Percentiles rank a stretch among this genome's conserved stretches.
These are phyloP conservation scores for Ascocoryne sarcoides DNA, from an alignment of 2,329 filamentous ascomycete genomes.

Conservation along the genomic window DNA sequence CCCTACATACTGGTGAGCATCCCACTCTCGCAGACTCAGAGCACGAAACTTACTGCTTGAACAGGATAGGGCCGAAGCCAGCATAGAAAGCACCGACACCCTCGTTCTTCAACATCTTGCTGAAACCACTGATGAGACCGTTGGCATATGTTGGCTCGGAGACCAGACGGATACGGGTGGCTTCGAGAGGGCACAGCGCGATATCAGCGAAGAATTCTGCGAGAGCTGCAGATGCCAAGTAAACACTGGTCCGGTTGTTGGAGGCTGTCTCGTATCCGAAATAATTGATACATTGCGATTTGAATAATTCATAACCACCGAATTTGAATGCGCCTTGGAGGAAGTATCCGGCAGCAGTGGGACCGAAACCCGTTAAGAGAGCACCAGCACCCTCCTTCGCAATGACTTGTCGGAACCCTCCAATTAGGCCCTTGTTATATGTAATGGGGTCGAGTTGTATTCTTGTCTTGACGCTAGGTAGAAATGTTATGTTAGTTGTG, in stretches of 20 bases:
- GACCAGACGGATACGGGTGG: slow-evolving; percentile 87
- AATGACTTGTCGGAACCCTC: slow-evolving; percentile 80
- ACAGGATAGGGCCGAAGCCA: slow-evolving; percentile 79
- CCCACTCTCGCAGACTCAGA: slow-evolving; percentile 9
- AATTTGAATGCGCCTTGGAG: slow-evolving; percentile 91
- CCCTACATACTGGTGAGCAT: slow-evolving; percentile 38
- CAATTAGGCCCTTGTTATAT: slow-evolving; percentile 83
- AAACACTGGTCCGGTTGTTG: slow-evolving; percentile 74
- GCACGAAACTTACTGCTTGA: slow-evolving; percentile 56
- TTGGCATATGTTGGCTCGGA: slow-evolving; percentile 78
- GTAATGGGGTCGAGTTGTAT: slow-evolving; percentile 86
- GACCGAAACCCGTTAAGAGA: slow-evolving; percentile 76
- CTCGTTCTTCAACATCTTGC: slow-evolving; percentile 76
- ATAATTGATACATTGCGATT: slow-evolving; percentile 77
- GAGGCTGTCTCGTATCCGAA: slow-evolving; percentile 70
- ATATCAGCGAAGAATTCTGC: slow-evolving; percentile 68
- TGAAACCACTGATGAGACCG: slow-evolving; percentile 70
- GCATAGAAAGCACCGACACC: slow-evolving; percentile 83
- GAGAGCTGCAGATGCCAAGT: slow-evolving; percentile 59
- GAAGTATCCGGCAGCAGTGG: slow-evolving; percentile 86
- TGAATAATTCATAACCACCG: slow-evolving; percentile 94
- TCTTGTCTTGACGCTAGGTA: slow-evolving; percentile 78
- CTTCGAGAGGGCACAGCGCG: slow-evolving; percentile 84
- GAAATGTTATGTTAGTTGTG: slow-evolving; percentile 18
- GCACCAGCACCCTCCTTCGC: slow-evolving; percentile 76